Conservation (phyloP, 1,284 basidiomycete species). For the Anthracocystis panici-leucophaei region DNA sequence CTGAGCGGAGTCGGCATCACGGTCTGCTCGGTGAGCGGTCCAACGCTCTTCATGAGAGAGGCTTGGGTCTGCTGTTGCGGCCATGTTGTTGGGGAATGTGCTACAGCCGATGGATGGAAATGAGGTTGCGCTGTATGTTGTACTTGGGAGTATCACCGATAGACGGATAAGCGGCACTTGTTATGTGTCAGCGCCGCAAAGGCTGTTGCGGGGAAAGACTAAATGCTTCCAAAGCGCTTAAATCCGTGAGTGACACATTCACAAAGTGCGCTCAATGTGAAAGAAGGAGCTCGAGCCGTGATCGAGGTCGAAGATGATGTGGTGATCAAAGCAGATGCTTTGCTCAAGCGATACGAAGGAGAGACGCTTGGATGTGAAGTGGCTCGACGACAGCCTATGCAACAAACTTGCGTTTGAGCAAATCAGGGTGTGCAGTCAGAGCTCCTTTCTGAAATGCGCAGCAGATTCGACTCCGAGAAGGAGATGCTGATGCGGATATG, state of each 20-base stretch:
- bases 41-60: conserved; percentile 46
- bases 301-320: neutral
- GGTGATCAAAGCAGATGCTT: neutral
- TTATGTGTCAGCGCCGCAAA: neutral
- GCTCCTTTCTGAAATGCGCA: too few species aligned
- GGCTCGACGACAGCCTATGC: neutral
- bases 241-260: neutral
- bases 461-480: too few species aligned
- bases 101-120: neutral
- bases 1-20: conserved; percentile 21
- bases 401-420: neutral
- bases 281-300: neutral
- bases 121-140: neutral
- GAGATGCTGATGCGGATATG: too few species aligned
- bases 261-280: neutral
- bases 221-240: neutral
- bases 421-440: too few species aligned
- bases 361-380: neutral
- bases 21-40: conserved; percentile 40
- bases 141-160: neutral
- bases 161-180: too few species aligned
- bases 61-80: conserved; percentile 12
- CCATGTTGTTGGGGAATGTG: conserved; percentile 15
- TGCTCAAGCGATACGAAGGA: neutral
- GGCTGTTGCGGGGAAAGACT: conserved; percentile 3